These are phyloP conservation scores for Suaeda aralocaspica DNA, from an alignment of 148 eudicot genomes.

Conservation along the genomic window DNA sequence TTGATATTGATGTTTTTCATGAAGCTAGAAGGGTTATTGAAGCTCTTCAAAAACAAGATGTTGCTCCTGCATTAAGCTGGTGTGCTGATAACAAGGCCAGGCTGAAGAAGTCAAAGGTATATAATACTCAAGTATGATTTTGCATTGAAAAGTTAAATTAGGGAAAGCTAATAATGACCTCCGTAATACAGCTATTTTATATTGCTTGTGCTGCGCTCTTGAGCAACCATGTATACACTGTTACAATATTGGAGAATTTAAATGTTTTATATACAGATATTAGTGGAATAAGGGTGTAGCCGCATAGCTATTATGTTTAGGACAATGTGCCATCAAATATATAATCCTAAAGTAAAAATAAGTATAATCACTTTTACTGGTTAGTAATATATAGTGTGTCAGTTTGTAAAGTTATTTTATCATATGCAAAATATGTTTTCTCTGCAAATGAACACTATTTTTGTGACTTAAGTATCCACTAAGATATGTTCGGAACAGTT, in stretches of 20 bases:
- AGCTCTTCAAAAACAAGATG: conserved; percentile 88
- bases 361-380: no score
- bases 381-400: no score
- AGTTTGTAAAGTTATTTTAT: no score
- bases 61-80: conserved; percentile 94
- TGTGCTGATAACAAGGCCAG: conserved; percentile 94
- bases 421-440: background rate
- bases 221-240: no score
- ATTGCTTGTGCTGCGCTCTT: background rate
- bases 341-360: no score
- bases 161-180: background rate
- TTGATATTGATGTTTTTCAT: conserved; percentile 84
- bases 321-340: background rate
- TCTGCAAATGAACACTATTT: background rate
- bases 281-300: no score
- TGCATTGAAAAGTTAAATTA: background rate
- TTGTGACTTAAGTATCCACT: background rate
- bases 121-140: conserved; percentile 10
- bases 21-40: conserved; percentile 90
- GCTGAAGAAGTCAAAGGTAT: conserved; percentile 91
- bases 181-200: background rate
- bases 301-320: background rate
- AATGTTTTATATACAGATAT: background rate
- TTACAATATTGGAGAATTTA: no score
- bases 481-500: background rate